phyloP scores from a whole-genome alignment of 257 asterid genomes.

The Marsdenia floribunda region DNA sequence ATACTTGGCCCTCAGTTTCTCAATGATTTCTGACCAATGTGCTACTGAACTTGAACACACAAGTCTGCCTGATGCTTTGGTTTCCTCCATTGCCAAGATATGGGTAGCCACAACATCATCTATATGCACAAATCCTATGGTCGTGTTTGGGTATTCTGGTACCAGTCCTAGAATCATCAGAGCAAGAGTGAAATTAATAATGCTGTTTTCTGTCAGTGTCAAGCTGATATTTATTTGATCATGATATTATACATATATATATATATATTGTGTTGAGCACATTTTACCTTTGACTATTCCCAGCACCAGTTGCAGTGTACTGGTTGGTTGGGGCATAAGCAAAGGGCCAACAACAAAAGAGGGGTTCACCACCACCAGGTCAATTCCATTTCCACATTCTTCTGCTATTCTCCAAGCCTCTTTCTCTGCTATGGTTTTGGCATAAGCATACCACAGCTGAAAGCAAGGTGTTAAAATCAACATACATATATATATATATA shows the following conservation, averaged over 20 bases:
- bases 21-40: constrained; percentile 77
- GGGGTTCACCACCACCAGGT: constrained; percentile 82
- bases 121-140: constrained; percentile 81
- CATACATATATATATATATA: background rate
- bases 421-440: constrained; percentile 74
- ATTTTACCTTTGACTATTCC: constrained; percentile 54
- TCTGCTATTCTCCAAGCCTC: constrained; percentile 75
- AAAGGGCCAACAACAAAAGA: constrained; percentile 85
- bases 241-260: background rate
- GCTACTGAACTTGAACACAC: constrained; percentile 72
- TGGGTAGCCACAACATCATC: constrained; percentile 87
- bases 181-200: background rate
- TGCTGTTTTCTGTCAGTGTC: background rate
- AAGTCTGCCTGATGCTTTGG: constrained; percentile 68
- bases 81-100: constrained; percentile 75
- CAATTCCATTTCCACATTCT: constrained; percentile 54
- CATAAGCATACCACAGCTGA: constrained; percentile 94
- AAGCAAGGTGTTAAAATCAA: background rate
- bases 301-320: constrained; percentile 54
- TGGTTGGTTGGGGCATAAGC: constrained; percentile 85
- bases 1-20: constrained; percentile 56
- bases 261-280: background rate
- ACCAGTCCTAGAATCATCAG: constrained; percentile 34
- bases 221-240: background rate
- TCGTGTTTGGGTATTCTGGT: constrained; percentile 68